Base-by-base conservation (phyloP, 176 grass and related monocot genomes). In the Carex kokanica region DNA sequence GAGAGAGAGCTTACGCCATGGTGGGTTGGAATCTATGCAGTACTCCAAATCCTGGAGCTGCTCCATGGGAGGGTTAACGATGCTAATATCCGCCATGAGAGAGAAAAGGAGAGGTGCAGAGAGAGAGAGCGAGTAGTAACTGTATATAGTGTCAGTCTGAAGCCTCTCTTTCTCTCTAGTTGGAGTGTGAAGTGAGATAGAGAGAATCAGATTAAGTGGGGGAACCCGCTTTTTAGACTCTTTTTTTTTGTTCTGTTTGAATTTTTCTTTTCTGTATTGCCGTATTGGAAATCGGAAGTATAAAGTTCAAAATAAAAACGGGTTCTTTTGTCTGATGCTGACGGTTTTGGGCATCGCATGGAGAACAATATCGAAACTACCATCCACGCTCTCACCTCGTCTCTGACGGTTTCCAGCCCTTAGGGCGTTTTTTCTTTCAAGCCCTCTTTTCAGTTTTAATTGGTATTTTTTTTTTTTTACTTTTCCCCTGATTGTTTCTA, bases 1-100 rank as follows among this genome's bases (percentile, higher is more conserved):
- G 27, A 70, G 55, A 66, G 47, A 40, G 10, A 34, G 49, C 85
- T 81, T 81, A 90, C 88, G 63, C 88, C 88, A 90, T 58, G 88
- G 81, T 8, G 88, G 88, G 49, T 90, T 90, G 47, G 88, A 90
- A 70, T 90, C 88, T 71, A 90, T 87, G 43, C 88, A 90, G 55
- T 87, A 90, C 57, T 90, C 88, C 81, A 90, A 87, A 59, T 90
- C 88, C 34, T 87, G 85, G 63, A 90, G 88, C 74, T 90, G 88
- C 85, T 90, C 88, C 88, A 90, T 90, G 57, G 88, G 88, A 81
- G 85, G 85, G 65, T 90, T 85, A 74, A 73, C 58, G 36, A 90
- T 90, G 81, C 74, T 83, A 58, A 84, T 86, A 78, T 84, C 84
- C 79, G 61, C 88, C 53, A 77, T 66, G 13, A 54, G 36, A 56